Percentiles rank a stretch among this genome's conserved stretches.
Evolutionary conservation across 352 stramenopile genomes (phyloP).

Genomic region (Thalassiosira livingstoniorum): DNA sequence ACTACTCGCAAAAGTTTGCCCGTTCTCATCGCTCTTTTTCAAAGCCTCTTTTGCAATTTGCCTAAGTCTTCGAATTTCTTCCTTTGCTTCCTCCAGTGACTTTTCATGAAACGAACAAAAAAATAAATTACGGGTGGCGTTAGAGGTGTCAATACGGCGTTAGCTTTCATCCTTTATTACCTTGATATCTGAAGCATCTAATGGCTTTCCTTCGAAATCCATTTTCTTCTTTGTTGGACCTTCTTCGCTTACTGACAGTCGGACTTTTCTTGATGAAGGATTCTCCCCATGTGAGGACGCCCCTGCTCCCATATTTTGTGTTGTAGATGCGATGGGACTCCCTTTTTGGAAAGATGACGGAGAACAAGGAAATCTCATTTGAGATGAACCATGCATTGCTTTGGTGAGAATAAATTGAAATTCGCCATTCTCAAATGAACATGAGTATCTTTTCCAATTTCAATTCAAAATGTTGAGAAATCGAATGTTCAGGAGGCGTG

Average conservation of each 20-base stretch:
- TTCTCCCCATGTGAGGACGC: conserved; percentile 39
- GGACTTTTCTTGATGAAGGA: conserved; percentile 16
- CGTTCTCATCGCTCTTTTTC: conserved; percentile 44
- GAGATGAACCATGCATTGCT: too few species aligned
- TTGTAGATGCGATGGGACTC: not conserved
- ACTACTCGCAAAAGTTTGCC: conserved; percentile 21
- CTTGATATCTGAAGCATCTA: conserved; percentile 64
- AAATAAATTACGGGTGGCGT: not conserved
- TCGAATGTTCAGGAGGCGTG: too few species aligned
- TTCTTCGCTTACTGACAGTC: not conserved
- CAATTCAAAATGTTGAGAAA: too few species aligned
- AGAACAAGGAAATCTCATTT: conserved; percentile 17
- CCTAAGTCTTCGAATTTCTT: conserved; percentile 58
- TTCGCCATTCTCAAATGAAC: too few species aligned
- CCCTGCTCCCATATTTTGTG: conserved; percentile 42
- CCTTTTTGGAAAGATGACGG: conserved; percentile 2
- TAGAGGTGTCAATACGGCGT: not conserved
- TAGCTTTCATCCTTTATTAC: not conserved
- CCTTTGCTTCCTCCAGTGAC: conserved; percentile 60
- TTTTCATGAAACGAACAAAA: not conserved
- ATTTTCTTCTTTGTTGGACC: conserved; percentile 22
- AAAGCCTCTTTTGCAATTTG: conserved; percentile 55
- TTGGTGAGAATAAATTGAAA: too few species aligned
- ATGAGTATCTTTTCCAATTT: too few species aligned
- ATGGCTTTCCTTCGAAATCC: conserved; percentile 50